phyloP scores from a whole-genome alignment of 495 filamentous ascomycete species.

The Echria macrotheca region DNA sequence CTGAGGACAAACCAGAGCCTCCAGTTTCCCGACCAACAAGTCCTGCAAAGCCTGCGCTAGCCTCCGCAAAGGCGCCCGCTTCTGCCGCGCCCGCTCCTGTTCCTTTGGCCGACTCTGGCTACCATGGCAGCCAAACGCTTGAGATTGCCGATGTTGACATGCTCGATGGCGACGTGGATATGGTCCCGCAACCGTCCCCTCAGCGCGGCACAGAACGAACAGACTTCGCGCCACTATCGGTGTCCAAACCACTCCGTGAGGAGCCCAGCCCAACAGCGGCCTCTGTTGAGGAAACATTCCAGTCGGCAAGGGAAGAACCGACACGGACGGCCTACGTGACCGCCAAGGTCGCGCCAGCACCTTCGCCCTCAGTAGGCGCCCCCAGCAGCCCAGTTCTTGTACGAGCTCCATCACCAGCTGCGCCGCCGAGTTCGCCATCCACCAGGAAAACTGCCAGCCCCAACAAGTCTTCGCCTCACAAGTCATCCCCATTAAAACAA shows the following conservation, averaged over 20 bases:
- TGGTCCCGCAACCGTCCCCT: constrained; percentile 8
- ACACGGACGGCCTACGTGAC: constrained; percentile 8
- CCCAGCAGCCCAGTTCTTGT: constrained; percentile 16
- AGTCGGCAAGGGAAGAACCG: constrained; percentile 60
- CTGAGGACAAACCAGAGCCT: constrained; percentile 24
- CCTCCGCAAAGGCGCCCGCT: constrained; percentile 15
- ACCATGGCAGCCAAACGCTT: constrained; percentile 61
- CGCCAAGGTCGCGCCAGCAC: constrained; percentile 4
- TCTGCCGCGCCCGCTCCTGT: constrained; percentile 14
- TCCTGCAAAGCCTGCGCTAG: constrained; percentile 18
- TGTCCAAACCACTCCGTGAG: constrained; percentile 9
- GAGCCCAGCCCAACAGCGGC: constrained; percentile 18
- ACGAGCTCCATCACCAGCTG: constrained; percentile 16
- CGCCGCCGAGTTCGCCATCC: constrained; percentile 21
- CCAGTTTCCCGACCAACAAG: constrained; percentile 24
- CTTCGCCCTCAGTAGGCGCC: constrained; percentile 11
- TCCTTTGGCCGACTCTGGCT: constrained; percentile 64
- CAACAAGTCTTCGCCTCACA: constrained; percentile 15
- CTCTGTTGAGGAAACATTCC: constrained; percentile 42
- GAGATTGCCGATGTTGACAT: constrained; percentile 32
- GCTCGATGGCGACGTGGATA: constrained; percentile 13
- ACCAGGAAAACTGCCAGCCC: constrained; percentile 22
- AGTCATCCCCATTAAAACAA: constrained; percentile 24
- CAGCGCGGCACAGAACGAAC: constrained; percentile 11
- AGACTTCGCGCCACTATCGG: constrained; percentile 16